Base-by-base conservation (phyloP, 208 protist genomes). In the Angomonas desouzai region DNA sequence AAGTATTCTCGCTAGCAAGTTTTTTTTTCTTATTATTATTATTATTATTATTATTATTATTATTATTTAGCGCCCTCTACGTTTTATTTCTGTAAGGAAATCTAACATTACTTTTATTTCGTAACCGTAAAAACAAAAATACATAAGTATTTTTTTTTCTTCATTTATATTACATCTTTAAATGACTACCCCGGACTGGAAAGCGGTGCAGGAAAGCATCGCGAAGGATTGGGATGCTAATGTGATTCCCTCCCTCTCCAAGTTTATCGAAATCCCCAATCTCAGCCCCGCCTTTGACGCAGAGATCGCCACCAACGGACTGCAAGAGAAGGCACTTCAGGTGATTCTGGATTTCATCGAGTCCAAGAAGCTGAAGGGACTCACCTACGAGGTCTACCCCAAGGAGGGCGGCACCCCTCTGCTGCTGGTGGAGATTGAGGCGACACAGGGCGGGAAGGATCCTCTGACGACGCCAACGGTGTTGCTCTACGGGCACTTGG, bases 401-500 rank as follows among this genome's bases (percentile, higher is more conserved):
- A 83, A 85, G 33, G 60, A 79, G 34, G 89, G 85, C 49, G 74
- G 71, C 34, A 96, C 91, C 18, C 91, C 91, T 18, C 90, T 97
- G 49, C 69, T 97, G 6, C 64, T 96, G 34, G 60, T 94, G 28
- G 87, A 96, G 51, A 78, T 97, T 62, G 71, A 61, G 11, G 84
- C 76, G 11, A 91, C 84, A 18, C 64, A 66, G 33, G 20, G 18
- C 3, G 20, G 18, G 18, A 51, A 51, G 45, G 45, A 51, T 23
- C 45, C 45, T 23, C 66, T 79, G 20, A 88, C 73, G 6, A 55
- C 68, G 34, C 79, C 84, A 49, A 90, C 85, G 29, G 80, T 97
- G 34, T 77, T 99, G 16, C 86, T 98, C 70, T 99, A 98, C 76
- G 96, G 96, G 33, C 96, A 98, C 70, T 91, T 98, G 83, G 97